phyloP scores from a whole-genome alignment of 116 monocot genomes.

The Iris pallida region DNA sequence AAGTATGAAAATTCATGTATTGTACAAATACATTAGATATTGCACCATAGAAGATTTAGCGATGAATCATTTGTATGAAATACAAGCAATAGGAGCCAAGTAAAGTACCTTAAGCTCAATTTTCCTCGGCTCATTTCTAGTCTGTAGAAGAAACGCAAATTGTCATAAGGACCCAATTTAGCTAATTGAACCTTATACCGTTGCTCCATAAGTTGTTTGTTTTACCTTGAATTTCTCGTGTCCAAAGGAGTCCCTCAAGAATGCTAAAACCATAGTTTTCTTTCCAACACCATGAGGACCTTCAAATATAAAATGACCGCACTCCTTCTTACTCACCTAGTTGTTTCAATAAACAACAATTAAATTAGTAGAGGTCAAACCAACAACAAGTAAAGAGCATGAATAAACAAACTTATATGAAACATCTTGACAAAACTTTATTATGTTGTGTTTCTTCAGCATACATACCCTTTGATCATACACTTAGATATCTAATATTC shows the following conservation, averaged over 20 bases:
- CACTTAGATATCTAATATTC: no score
- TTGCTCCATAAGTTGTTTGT: neutral
- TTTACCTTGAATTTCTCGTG: conserved; percentile 22
- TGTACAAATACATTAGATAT: no score
- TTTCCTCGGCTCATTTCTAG: conserved; percentile 17
- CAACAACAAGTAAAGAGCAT: no score
- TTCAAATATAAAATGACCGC: conserved; percentile 41
- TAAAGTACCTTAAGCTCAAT: conserved; percentile 40
- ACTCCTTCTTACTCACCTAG: conserved; percentile 21
- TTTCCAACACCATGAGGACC: conserved; percentile 45
- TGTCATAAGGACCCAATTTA: neutral
- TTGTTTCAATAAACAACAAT: no score
- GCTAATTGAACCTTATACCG: neutral
- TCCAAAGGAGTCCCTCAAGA: conserved; percentile 27
- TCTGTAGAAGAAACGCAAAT: conserved; percentile 15
- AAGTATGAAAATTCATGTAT: no score
- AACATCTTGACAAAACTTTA: no score
- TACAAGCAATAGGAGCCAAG: neutral
- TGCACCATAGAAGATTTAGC: neutral
- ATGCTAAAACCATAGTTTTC: conserved; percentile 34
- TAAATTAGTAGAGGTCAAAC: no score
- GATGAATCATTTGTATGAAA: conserved; percentile 6
- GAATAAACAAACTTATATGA: no score
- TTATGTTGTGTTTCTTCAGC: no score
- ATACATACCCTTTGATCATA: no score